phyloP scores from a whole-genome alignment of 441 rosid species.

The Jatropha multifida region DNA sequence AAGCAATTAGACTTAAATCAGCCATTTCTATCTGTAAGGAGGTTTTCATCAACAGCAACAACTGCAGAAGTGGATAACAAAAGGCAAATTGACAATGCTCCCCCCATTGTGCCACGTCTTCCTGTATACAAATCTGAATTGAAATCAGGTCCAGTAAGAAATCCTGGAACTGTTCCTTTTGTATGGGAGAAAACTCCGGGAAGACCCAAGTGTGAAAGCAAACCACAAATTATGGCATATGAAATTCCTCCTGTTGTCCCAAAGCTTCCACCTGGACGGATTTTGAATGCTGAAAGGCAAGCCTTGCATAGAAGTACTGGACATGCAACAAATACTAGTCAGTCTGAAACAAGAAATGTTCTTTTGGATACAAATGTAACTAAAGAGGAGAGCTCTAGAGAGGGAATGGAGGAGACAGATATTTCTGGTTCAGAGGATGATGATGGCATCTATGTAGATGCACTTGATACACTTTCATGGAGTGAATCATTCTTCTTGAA shows the following conservation, averaged over 20 bases:
- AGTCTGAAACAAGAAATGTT: conserved; percentile 16
- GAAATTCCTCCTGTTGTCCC: conserved; percentile 47
- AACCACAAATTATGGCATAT: conserved; percentile 21
- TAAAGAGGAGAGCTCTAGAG: conserved; percentile 30
- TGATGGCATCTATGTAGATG: conserved; percentile 54
- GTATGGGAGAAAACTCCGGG: conserved; percentile 90
- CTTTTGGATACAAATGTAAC: conserved; percentile 15
- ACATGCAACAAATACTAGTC: not conserved
- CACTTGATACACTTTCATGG: conserved; percentile 63
- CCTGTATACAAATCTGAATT: conserved; percentile 69
- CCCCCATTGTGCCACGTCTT: conserved; percentile 42
- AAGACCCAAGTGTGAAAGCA: conserved; percentile 61
- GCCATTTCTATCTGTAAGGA: conserved; percentile 79
- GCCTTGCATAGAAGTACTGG: conserved; percentile 19
- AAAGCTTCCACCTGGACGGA: conserved; percentile 89
- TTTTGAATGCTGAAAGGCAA: conserved; percentile 32
- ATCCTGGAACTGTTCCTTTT: conserved; percentile 88
- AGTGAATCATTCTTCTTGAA: conserved; percentile 68
- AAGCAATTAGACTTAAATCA: conserved; percentile 70
- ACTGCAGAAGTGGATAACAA: conserved; percentile 37
- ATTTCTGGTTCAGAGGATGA: conserved; percentile 38
- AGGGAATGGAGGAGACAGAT: conserved; percentile 30
- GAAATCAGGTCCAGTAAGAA: conserved; percentile 81
- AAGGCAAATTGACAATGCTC: conserved; percentile 41
- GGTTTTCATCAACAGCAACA: conserved; percentile 40